Conservation (phyloP, 345 rosid species). For the Citrus unshiu region DNA sequence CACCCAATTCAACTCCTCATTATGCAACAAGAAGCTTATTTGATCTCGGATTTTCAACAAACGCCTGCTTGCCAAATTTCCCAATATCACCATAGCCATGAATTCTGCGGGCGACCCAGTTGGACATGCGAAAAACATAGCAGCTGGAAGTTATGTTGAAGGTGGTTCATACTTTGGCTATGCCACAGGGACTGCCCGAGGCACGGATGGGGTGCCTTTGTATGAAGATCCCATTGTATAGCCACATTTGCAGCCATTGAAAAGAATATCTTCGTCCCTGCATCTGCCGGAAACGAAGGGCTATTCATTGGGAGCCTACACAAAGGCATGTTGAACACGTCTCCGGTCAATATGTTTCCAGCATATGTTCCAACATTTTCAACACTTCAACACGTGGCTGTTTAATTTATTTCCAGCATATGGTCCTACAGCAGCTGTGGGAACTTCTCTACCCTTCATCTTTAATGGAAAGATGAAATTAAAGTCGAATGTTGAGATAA, state of each 20-base stretch:
- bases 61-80: constrained; percentile 31
- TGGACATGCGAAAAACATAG: constrained; percentile 57
- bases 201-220: constrained; percentile 27
- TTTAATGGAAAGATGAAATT: too few relatives aligned
- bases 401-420: too few relatives aligned
- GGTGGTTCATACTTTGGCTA: constrained; percentile 40
- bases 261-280: constrained; percentile 45
- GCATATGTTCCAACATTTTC: too few relatives aligned
- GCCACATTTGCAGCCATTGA: constrained; percentile 47
- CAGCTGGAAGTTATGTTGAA: constrained; percentile 35
- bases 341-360: too few relatives aligned
- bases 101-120: constrained; percentile 44
- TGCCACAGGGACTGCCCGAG: constrained; percentile 38
- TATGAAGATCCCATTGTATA: constrained; percentile 45
- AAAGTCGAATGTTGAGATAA: too few relatives aligned
- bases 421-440: too few relatives aligned
- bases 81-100: constrained; percentile 33
- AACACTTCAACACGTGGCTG: too few relatives aligned
- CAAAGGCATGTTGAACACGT: not conserved
- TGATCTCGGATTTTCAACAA: constrained; percentile 45
- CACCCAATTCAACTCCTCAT: constrained; percentile 37
- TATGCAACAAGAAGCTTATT: constrained; percentile 51
- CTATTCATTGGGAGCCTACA: constrained; percentile 24
- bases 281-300: constrained; percentile 41
- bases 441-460: too few relatives aligned